Base-by-base conservation (phyloP, 331 rosid species). In the Malus hybrid region DNA sequence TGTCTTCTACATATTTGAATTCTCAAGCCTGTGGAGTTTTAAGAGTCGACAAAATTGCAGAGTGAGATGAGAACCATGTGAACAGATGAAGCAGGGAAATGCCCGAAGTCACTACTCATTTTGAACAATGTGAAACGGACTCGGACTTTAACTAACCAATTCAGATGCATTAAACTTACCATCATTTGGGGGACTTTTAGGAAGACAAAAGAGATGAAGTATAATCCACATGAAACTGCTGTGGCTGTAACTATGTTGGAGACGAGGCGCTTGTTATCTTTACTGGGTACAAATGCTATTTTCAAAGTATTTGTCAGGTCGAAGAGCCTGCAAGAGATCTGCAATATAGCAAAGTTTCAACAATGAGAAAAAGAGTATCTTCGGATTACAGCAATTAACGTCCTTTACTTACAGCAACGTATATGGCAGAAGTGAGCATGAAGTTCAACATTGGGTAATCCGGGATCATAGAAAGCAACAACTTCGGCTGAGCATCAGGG, bases 401-500 rank as follows among this genome's bases (percentile, higher is more conserved):
- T 29, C 69, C 18, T 78, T 66, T 80, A 90, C 95, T 92, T 82
- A 95, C 99, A 18, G 96, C 91, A 50, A 89, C 73, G 29, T 90
- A 85, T 80, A 92, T 78, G 77, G 89, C 48, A 55, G 93, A 84
- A 46, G 96, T 88, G 84, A 95, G 93, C 97, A 95, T 74, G 87
- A 95, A 87, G 85, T 95, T 95, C 88, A 95, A 81, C 86, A 95
- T 77, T 46, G 99, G 99, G 78, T 90, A 95, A 69, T 84, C 83
- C 32, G 97, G 97, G 72, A 92, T 88, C 84, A 95, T 79, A 60
- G 92, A 83, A 57, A 95, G 99, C 85, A 95, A 83, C 82, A 90
- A 71, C 77, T 92, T 95, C 10, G 99, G 99, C 83, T 95, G 99
- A 65, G 86, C 99, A 67, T 95, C 92, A 50, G 99, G 97, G 82